These are phyloP conservation scores for Neolentinus lepideus DNA, from an alignment of 1,284 basidiomycete species.

Conservation along the genomic window DNA sequence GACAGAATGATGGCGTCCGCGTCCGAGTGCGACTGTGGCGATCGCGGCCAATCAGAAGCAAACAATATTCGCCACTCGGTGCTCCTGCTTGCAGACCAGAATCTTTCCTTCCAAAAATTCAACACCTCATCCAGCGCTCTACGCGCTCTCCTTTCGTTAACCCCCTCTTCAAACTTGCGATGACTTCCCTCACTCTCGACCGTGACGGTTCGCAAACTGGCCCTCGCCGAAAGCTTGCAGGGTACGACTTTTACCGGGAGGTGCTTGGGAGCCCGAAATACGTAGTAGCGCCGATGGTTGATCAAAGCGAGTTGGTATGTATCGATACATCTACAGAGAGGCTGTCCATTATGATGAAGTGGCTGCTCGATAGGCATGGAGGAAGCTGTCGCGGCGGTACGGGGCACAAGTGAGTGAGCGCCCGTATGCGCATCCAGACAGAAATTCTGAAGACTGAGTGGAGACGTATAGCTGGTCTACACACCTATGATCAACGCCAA, in stretches of 20 bases:
- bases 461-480: constrained; percentile 61
- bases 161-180: background rate
- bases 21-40: too few relatives aligned
- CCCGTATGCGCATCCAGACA: background rate
- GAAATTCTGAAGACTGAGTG: constrained; percentile 2
- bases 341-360: too few relatives aligned
- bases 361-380: too few relatives aligned
- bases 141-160: background rate
- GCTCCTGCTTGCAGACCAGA: too few relatives aligned
- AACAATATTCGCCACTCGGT: too few relatives aligned
- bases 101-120: too few relatives aligned
- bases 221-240: constrained; percentile 46
- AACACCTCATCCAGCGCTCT: background rate
- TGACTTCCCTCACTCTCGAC: background rate
- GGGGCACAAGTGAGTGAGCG: constrained; percentile 57
- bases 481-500: constrained; percentile 98
- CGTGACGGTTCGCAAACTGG: background rate
- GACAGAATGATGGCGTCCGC: too few relatives aligned
- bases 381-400: constrained; percentile 82
- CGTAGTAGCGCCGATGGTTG: constrained; percentile 96
- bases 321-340: too few relatives aligned
- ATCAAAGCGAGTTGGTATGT: constrained; percentile 90
- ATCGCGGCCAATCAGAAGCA: too few relatives aligned
- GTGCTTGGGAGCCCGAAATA: constrained; percentile 79
- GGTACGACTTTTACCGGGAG: constrained; percentile 78